Percentiles rank a stretch among this genome's conserved stretches.
These are phyloP conservation scores for Boletus pseudo-olivaceus DNA, from an alignment of 768 basidiomycete genomes.

Conservation along the genomic window DNA sequence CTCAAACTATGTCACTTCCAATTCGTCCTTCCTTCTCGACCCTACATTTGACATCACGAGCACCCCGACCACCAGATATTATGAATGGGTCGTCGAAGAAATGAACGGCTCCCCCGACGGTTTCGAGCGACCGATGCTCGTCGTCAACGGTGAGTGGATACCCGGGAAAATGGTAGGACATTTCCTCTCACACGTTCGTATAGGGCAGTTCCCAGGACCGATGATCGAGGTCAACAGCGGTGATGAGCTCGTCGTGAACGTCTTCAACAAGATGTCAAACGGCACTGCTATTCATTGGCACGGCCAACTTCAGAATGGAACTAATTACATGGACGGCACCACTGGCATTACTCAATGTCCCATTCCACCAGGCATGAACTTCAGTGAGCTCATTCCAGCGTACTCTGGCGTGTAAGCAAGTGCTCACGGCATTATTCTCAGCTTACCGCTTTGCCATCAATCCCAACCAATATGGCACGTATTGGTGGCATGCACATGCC, in stretches of 20 bases:
- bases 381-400: conserved; percentile 23
- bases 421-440: conserved; percentile 1
- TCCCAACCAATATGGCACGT: conserved; percentile 41
- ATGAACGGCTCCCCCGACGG: conserved; percentile 41
- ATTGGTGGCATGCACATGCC: conserved; percentile 47
- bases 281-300: conserved; percentile 36
- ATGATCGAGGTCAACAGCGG: conserved; percentile 35
- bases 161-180: not conserved
- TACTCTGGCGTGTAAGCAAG: not conserved
- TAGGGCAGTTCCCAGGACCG: conserved; percentile 35
- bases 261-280: conserved; percentile 31
- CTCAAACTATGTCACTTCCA: conserved; percentile 17
- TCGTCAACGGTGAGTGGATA: conserved; percentile 40
- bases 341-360: conserved; percentile 48
- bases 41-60: conserved; percentile 24
- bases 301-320: conserved; percentile 40
- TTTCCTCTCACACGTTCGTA: conserved; percentile 1
- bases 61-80: conserved; percentile 39
- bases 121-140: conserved; percentile 39
- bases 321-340: conserved; percentile 49
- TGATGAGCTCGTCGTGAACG: conserved; percentile 34
- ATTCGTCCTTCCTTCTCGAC: conserved; percentile 30
- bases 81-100: conserved; percentile 41
- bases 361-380: conserved; percentile 47
- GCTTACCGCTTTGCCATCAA: conserved; percentile 41